Evolutionary conservation across 345 rosid species (phyloP), one percentile per base, ranked within the genome.

Genomic region (Cardamine occulta): DNA sequence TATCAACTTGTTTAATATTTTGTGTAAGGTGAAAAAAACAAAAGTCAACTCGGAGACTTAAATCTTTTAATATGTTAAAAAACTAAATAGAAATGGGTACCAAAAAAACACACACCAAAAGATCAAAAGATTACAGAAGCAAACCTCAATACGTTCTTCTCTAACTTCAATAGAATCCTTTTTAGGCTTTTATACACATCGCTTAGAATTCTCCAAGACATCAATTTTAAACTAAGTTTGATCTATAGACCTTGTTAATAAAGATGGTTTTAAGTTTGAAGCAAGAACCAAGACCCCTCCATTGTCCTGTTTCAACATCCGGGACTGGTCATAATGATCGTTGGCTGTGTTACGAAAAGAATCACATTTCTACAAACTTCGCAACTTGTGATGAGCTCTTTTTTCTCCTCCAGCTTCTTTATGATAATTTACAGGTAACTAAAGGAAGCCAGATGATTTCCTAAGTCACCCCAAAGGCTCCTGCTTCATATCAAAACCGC

Each of bases 361-460:
- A 77, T 65, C 67, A 64, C 66, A 71, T 64, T 65, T 71, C 80
- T 57, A 65, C 72, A 71, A 65, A 72, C 76, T 71, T 48, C 21
- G 8, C 72, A 63, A 63, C 59, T 8, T 17, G 58, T 68, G 63
- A 40, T 61, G 61, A 29, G 42, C 45, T 72, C 1, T 29, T 49
- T 17, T 19, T 9, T 44, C 29, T 21, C 34, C 61, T 62, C 48
- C 37, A 53, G 64, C 60, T 68, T 75, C 65, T 51, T 51, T 55
- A 69, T 34, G 58, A 76, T 18, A 52, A 66, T 75, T 24, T 74
- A 66, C 66, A 66, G 14, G 63, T 37, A 19, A 67, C 0, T 59
- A 48, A 67, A 48, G 23, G 79, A 52, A 60, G 29, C 53, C 65
- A 63, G 39, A 68, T 51, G 80, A 28, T 61, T 68, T 28, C 53